Evolutionary conservation across 2,329 filamentous ascomycete species (phyloP), one percentile per base, ranked within the genome.

Genomic region (Cryphonectria radicalis): DNA sequence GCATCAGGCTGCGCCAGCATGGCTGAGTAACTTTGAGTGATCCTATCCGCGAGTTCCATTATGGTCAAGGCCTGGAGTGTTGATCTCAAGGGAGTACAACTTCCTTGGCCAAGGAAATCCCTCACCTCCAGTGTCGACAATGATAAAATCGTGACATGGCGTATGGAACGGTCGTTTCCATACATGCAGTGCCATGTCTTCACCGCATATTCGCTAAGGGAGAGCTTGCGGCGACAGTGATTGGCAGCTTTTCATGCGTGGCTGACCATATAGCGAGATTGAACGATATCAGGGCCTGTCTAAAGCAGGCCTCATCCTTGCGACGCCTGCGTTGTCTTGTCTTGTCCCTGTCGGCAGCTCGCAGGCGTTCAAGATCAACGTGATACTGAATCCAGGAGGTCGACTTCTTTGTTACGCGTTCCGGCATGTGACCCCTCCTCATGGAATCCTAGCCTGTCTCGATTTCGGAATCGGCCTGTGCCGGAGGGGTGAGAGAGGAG

Each of bases 191-290:
- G 55, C 25, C 25, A 63, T 63, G 63, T 28, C 28, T 40, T 32
- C 60, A 57, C 65, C 70, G 68, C 68, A 70, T 59, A 57, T 60
- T 72, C 71, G 71, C 71, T 72, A 70, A 62, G 37, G 55, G 68
- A 63, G 32, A 70, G 68, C 65, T 53, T 70, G 57, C 50, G 35
- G 28, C 37, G 42, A 42, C 25, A 65, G 17, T 67, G 71, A 72
- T 72, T 72, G 71, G 71, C 8, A 32, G 53, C 53, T 22, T 46
- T 10, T 22, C 17, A n/a, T 46, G 5, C 11, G 71, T 72, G 71
- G 71, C 71, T 72, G 66, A 63, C 43, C 32, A 19, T 43, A 42
- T 68, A 68, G 71, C 68, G 71, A 70, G 37, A 62, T 55, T 67
- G 19, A 62, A 66, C 60, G 60, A 72, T 42, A 62, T 43, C 62